Base-by-base conservation (phyloP, 2,329 filamentous ascomycete species). In the Orbilia oligospora region DNA sequence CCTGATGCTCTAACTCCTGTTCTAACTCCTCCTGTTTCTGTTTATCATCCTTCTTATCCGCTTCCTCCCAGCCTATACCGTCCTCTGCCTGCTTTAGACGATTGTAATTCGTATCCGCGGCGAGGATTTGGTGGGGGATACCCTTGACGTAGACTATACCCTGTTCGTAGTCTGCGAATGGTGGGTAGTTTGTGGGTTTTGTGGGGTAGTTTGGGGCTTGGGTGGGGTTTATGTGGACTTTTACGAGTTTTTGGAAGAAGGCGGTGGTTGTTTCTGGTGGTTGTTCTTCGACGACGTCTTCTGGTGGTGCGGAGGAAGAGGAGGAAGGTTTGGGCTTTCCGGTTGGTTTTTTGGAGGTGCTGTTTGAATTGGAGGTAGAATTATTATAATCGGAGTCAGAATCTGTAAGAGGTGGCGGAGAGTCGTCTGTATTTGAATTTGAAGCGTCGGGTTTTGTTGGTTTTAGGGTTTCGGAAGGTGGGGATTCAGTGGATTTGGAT, bases 131-230 rank as follows among this genome's bases (percentile, higher is more conserved):
- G 36, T 77, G 67, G 1, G 73, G 73, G 8, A 24, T 55, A 0
- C 73, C 73, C 4, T 64, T 48, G 49, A 77, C 38, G 44, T 77
- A 77, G 36, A 71, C 44, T 12, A 77, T 71, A 14, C 73, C 73
- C 16, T 71, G 33, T 0, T 71, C 66, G 67, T 71, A 77, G 12
- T 20, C 36, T 10, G 73, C 67, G 53, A 71, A 77, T 5, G 67
- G 63, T 2, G 73, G 73, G 9, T 71, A 24, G 14, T 36, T 20
- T 18, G 55, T 38, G 0, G 49, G 58, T 68, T 77, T 77, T 8
- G 51, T 46, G 10, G 67, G 49, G 67, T 77, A 41, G 49, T 36
- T 33, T 16, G 48, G 12, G 5, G 73, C 61, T 14, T 61, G 58
- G 36, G 61, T 63, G 27, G 73, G 44, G 51, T 71, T 55, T n/a